Percentiles rank a stretch among this genome's conserved stretches.
Evolutionary conservation across 148 eudicot genomes (phyloP).

Genomic region (Pharnaceum exiguum): DNA sequence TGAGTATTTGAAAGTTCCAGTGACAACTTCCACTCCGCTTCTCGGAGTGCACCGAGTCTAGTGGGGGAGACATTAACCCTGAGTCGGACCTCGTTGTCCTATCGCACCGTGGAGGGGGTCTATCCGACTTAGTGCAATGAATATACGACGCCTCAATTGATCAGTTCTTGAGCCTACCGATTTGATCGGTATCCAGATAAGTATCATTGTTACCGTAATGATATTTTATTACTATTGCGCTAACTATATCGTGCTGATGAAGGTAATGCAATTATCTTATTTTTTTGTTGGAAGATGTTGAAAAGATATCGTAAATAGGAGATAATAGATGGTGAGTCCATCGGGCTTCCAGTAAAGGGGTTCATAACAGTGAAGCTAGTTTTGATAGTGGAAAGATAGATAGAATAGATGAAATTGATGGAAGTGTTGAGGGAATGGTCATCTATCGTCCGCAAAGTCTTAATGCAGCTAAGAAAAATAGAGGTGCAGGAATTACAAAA

Average conservation of each 20-base stretch:
- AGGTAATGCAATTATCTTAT: background rate
- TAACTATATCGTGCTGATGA: background rate
- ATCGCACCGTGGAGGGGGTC: background rate
- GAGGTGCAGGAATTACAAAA: background rate
- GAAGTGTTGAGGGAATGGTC: background rate
- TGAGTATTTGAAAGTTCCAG: background rate
- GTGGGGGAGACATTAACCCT: background rate
- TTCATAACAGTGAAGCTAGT: background rate
- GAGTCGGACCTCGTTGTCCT: background rate
- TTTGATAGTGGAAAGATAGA: background rate
- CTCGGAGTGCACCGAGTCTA: background rate
- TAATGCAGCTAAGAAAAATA: background rate
- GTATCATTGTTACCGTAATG: no score
- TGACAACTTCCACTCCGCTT: background rate
- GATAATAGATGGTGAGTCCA: background rate
- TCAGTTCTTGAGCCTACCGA: no score
- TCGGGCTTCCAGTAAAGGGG: background rate
- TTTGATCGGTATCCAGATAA: no score
- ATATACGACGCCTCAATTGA: no score
- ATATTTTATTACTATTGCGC: no score
- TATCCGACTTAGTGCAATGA: background rate
- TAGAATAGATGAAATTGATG: background rate
- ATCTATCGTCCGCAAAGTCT: background rate
- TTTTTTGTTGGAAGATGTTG: background rate
- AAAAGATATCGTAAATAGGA: background rate